phyloP scores from a whole-genome alignment of 768 basidiomycete genomes.

The Psilocybe tampanensis region DNA sequence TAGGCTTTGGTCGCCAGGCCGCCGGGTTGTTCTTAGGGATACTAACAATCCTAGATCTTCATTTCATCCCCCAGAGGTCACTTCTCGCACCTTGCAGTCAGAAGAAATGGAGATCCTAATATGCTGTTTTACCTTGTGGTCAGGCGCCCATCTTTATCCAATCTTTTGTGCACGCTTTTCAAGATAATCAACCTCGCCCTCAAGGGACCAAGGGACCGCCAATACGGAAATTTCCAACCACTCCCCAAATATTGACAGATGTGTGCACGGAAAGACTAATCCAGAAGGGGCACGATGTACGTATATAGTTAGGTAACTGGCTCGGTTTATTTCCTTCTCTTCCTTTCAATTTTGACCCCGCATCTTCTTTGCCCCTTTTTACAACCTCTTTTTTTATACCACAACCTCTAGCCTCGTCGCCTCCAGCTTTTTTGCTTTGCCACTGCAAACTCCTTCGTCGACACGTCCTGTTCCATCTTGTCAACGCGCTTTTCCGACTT shows the following conservation, averaged over 20 bases:
- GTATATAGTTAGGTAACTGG: conserved; percentile 14
- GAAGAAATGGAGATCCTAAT: neutral
- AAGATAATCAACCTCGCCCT: neutral
- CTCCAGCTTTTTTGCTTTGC: too few relatives aligned
- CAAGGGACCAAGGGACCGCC: neutral
- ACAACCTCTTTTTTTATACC: neutral
- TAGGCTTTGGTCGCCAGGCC: neutral
- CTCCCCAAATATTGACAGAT: conserved; percentile 16
- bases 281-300: conserved; percentile 7
- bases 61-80: neutral
- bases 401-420: neutral
- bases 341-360: conserved; percentile 11
- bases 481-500: neutral
- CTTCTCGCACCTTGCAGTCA: neutral
- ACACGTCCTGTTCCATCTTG: too few relatives aligned
- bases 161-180: neutral
- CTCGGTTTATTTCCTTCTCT: neutral
- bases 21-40: neutral
- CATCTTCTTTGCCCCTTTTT: conserved; percentile 2
- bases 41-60: neutral
- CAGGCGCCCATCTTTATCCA: neutral
- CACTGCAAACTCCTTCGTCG: too few relatives aligned
- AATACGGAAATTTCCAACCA: conserved; percentile 6
- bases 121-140: neutral
- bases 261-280: conserved; percentile 15